Conservation (phyloP, 306 rosid genomes). For the Prunus davidiana region DNA sequence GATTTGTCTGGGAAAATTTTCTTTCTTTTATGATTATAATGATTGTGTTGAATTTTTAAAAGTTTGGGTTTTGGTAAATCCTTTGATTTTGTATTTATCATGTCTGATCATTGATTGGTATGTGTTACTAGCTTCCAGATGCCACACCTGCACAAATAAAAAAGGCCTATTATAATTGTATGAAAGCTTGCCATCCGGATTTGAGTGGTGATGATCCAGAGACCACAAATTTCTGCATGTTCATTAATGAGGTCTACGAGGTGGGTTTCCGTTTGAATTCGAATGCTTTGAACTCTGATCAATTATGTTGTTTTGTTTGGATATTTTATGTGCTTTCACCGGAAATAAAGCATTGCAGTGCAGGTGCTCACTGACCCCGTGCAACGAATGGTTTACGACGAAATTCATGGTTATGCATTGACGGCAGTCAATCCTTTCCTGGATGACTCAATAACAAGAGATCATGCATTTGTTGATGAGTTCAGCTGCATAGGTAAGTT, state of each 20-base stretch:
- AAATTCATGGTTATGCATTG: slow-evolving; percentile 90
- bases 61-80: background rate
- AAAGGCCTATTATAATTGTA: slow-evolving; percentile 88
- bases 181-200: slow-evolving; percentile 98
- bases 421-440: slow-evolving; percentile 80
- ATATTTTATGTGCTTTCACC: slow-evolving; percentile 14
- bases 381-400: slow-evolving; percentile 92
- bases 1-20: background rate
- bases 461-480: slow-evolving; percentile 89
- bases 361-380: slow-evolving; percentile 96
- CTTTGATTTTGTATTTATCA: background rate
- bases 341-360: slow-evolving; percentile 40
- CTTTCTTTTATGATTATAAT: background rate
- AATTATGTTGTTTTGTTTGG: background rate
- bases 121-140: slow-evolving; percentile 73
- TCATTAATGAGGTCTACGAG: slow-evolving; percentile 86
- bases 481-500: slow-evolving; percentile 85
- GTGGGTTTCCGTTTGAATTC: slow-evolving; percentile 40
- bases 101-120: slow-evolving; percentile 21
- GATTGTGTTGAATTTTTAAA: background rate
- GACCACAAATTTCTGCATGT: slow-evolving; percentile 83
- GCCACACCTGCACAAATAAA: slow-evolving; percentile 78
- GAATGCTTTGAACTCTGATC: slow-evolving; percentile 20
- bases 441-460: slow-evolving; percentile 59
- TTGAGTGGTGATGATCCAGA: slow-evolving; percentile 81